Evolutionary conservation across 2,329 filamentous ascomycete genomes (phyloP), one percentile per base, ranked within the genome.

Genomic region (Paraphoma sp.): DNA sequence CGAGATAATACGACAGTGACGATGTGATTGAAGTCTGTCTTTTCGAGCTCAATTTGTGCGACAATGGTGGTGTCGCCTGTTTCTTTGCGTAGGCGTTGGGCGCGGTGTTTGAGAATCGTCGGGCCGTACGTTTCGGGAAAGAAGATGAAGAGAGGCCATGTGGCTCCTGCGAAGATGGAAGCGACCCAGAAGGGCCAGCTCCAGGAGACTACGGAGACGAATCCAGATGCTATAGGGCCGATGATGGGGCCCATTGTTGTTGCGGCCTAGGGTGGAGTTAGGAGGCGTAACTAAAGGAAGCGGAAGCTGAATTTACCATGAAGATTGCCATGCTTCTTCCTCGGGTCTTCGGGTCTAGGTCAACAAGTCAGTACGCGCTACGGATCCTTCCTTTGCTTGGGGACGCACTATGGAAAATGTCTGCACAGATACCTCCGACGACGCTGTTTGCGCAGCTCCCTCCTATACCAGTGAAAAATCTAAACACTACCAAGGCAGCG

Each of bases 181-280:
- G 80, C 88, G 23, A 92, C 82, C 84, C 88, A 91, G 68, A 90
- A 90, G 1, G 83, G 77, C 89, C 89, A 91, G 42, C 86, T 82
- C 89, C 89, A 91, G 28, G 83, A 84, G 28, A 89, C 82, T 1
- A 80, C 81, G 0, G 85, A 80, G 40, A 85, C 83, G 73, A 84
- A 90, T 9, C 88, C 89, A 0, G 86, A 86, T 18, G 89, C 81
- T 14, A 89, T 84, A 2, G 89, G 89, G 2, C 87, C 86, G 2
- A 88, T 73, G n/a, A 91, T 80, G 0, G 87, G 89, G 0, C 89
- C 89, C 44, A 86, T 86, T 0, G 85, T 83, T 3, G 89, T 91
- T 12, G 82, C 87, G 16, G 84, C 85, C 83, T 87, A 4, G 85
- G 17, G 16, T 10, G 12, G 6, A n/a, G n/a, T n/a, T 1, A n/a